These are phyloP conservation scores for Lactifluus subvellereus DNA, from an alignment of 768 basidiomycete genomes.

Conservation along the genomic window DNA sequence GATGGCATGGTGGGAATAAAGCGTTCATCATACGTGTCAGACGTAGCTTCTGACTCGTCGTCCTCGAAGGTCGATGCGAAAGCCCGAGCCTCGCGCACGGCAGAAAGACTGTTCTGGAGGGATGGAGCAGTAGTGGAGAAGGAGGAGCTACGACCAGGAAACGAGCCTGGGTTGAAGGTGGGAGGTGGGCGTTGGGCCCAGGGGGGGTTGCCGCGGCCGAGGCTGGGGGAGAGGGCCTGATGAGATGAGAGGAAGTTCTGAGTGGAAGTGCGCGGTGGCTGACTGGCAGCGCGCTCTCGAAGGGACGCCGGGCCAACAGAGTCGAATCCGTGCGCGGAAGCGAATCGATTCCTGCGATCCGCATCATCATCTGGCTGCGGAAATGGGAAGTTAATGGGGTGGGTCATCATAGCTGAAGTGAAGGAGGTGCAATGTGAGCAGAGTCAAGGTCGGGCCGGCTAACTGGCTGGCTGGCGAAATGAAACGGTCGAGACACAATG, in stretches of 20 bases:
- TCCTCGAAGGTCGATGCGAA: slow-evolving; percentile 80
- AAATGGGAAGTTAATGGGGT: slow-evolving; percentile 32
- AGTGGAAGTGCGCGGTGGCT: slow-evolving; percentile 54
- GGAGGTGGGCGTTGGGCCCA: slow-evolving; percentile 45
- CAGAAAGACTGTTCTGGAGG: slow-evolving; percentile 52
- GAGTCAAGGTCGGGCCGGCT: slow-evolving; percentile 23
- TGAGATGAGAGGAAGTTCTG: slow-evolving; percentile 45
- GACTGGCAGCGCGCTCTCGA: slow-evolving; percentile 63
- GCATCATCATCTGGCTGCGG: slow-evolving; percentile 40
- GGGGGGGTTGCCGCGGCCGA: slow-evolving; percentile 40
- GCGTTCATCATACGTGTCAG: slow-evolving; percentile 45
- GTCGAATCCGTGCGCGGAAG: slow-evolving; percentile 39
- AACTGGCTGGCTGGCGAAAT: neutral
- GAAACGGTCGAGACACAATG: slow-evolving; percentile 8
- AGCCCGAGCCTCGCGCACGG: slow-evolving; percentile 55
- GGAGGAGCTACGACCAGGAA: slow-evolving; percentile 63
- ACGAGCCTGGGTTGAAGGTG: slow-evolving; percentile 39
- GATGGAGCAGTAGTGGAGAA: slow-evolving; percentile 47
- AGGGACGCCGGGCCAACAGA: slow-evolving; percentile 38
- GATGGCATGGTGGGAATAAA: slow-evolving; percentile 39
- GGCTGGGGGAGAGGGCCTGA: slow-evolving; percentile 38
- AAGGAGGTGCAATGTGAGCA: slow-evolving; percentile 11
- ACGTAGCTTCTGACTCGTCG: slow-evolving; percentile 63
- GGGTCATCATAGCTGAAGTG: slow-evolving; percentile 32
- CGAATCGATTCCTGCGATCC: slow-evolving; percentile 60